A percentile compares a stretch with the other conserved stretches of the same genome.
Conservation (phyloP, 345 rosid species). For the Linum usitatissimum region DNA sequence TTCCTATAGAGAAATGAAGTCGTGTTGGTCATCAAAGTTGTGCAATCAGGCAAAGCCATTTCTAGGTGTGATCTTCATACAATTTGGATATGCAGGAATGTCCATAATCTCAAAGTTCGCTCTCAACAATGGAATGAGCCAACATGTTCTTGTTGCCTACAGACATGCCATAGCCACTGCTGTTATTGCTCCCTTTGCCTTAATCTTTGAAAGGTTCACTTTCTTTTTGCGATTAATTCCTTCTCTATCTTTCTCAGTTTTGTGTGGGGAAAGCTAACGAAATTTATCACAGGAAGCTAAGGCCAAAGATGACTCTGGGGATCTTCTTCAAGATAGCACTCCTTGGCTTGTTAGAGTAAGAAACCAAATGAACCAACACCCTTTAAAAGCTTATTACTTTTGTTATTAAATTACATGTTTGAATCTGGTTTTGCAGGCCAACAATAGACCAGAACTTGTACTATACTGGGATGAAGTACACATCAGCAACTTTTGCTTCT, state of each 20-base stretch:
- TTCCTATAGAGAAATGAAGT: neutral
- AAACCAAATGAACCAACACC: too few species aligned
- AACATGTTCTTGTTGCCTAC: constrained; percentile 54
- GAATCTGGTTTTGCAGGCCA: constrained; percentile 16
- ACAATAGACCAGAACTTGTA: constrained; percentile 51
- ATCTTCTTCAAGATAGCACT: constrained; percentile 49
- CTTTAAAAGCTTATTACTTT: too few species aligned
- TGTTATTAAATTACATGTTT: too few species aligned
- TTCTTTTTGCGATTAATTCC: neutral
- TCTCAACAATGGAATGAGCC: constrained; percentile 52
- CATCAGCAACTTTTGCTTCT: constrained; percentile 70
- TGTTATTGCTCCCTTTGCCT: constrained; percentile 61
- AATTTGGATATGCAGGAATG: constrained; percentile 49
- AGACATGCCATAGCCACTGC: constrained; percentile 53
- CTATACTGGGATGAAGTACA: constrained; percentile 77
- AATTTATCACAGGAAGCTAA: constrained; percentile 37
- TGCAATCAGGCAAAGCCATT: constrained; percentile 31
- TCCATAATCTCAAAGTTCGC: constrained; percentile 43
- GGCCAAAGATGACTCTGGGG: constrained; percentile 71
- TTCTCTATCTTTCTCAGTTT: neutral
- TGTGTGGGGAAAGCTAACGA: neutral
- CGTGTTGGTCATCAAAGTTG: neutral
- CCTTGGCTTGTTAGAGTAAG: constrained; percentile 72
- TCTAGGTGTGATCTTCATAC: constrained; percentile 42
- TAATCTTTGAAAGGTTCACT: constrained; percentile 46